A percentile compares a stretch with the other conserved stretches of the same genome.
Conservation (phyloP, 2,329 filamentous ascomycete species). For the Raffaelea ambrosiae region DNA sequence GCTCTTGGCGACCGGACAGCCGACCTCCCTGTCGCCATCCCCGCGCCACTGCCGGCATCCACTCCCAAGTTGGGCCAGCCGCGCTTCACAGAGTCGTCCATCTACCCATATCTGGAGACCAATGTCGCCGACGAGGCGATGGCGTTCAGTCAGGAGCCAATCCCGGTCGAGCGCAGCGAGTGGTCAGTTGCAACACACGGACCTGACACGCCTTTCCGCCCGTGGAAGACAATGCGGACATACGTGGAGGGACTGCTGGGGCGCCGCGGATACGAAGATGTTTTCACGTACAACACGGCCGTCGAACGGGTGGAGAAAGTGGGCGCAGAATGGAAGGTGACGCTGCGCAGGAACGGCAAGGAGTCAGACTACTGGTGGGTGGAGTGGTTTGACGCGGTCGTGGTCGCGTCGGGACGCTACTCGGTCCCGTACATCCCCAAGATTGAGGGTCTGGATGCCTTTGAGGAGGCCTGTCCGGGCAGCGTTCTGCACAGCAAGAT, state of each 20-base stretch:
- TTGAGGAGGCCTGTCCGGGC: conserved; percentile 32
- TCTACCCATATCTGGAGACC: conserved; percentile 26
- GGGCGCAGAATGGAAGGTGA: conserved; percentile 41
- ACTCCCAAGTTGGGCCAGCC: conserved; percentile 24
- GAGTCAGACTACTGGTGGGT: conserved; percentile 49
- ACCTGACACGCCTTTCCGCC: conserved; percentile 50
- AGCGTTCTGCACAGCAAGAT: conserved; percentile 48
- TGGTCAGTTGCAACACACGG: conserved; percentile 39
- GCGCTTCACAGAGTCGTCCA: conserved; percentile 8
- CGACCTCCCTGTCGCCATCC: conserved; percentile 38
- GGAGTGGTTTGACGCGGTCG: conserved; percentile 53
- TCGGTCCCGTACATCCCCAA: conserved; percentile 44
- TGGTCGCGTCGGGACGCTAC: conserved; percentile 62
- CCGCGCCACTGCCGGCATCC: conserved; percentile 35
- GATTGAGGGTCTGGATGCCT: conserved; percentile 37
- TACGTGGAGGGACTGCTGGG: conserved; percentile 45
- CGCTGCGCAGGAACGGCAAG: conserved; percentile 30
- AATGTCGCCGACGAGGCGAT: conserved; percentile 53
- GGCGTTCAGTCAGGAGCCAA: conserved; percentile 34
- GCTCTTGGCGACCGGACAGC: conserved; percentile 35
- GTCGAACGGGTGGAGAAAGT: conserved; percentile 50
- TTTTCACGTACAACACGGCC: conserved; percentile 48
- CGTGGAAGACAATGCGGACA: conserved; percentile 45
- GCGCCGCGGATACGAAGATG: conserved; percentile 17
- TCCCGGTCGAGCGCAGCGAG: neutral